Conservation (phyloP, 306 rosid genomes). For the Echinosophora koreensis region DNA sequence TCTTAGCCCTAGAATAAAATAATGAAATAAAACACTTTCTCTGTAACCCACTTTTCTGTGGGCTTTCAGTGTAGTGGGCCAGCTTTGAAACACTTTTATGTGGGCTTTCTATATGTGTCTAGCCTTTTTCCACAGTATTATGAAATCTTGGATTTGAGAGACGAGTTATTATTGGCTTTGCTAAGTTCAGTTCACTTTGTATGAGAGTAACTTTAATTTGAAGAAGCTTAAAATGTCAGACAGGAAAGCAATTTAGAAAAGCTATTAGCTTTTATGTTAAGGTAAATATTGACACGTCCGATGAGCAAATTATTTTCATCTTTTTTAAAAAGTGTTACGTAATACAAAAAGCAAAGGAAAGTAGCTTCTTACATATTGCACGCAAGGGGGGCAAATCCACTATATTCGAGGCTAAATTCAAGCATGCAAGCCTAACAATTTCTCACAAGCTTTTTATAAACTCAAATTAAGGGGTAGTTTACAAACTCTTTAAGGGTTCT, state of each 20-base stretch:
- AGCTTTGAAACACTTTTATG: neutral
- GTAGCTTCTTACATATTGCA: too few relatives aligned
- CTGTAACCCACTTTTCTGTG: neutral
- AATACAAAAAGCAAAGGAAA: too few relatives aligned
- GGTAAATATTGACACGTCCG: too few relatives aligned
- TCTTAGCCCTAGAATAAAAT: neutral
- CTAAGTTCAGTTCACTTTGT: neutral
- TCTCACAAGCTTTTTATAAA: too few relatives aligned
- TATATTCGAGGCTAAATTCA: too few relatives aligned
- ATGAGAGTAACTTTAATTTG: neutral
- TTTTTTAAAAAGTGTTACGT: neutral
- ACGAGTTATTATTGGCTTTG: neutral
- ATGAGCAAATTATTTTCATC: too few relatives aligned
- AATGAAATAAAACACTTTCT: neutral
- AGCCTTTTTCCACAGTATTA: neutral
- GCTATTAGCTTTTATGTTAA: too few relatives aligned
- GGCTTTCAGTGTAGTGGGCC: neutral
- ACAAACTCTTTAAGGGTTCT: too few relatives aligned
- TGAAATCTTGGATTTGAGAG: conserved; percentile 13
- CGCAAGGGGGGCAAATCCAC: too few relatives aligned
- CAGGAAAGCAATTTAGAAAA: neutral
- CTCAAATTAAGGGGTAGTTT: too few relatives aligned
- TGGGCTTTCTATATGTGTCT: neutral
- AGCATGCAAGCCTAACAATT: too few relatives aligned
- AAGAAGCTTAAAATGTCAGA: neutral